Conservation (phyloP, 108 stramenopile genomes). For the Mediolabrus comicus region DNA sequence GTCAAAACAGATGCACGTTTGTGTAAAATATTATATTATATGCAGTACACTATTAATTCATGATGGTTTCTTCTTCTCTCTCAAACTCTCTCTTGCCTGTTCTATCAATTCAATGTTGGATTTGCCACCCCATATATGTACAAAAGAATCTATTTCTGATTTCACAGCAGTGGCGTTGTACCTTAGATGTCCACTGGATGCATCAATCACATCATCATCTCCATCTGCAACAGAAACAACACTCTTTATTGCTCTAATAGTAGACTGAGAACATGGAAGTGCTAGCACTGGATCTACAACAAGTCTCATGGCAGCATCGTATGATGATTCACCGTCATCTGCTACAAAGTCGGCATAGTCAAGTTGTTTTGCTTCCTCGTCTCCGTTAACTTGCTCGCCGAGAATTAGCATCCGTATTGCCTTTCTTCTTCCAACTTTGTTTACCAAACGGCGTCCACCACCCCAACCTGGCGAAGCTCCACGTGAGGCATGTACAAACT, state of each 20-base stretch:
- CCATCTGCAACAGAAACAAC: constrained; percentile 37
- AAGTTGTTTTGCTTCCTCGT: constrained; percentile 14
- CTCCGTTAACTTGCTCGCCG: constrained; percentile 23
- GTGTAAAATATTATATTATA: too few species aligned
- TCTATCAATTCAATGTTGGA: constrained; percentile 28
- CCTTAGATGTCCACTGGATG: background rate
- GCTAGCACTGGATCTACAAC: constrained; percentile 24
- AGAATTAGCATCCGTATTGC: constrained; percentile 38
- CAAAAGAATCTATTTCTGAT: constrained; percentile 30
- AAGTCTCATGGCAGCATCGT: constrained; percentile 40
- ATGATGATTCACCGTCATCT: constrained; percentile 20
- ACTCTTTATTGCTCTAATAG: constrained; percentile 33
- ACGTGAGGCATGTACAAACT: constrained; percentile 38
- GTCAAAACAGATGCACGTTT: too few species aligned
- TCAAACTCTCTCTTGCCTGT: constrained; percentile 20
- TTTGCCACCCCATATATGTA: constrained; percentile 37
- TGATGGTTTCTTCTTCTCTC: constrained; percentile 5
- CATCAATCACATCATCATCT: constrained; percentile 27
- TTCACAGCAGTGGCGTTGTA: constrained; percentile 18
- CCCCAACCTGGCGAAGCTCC: constrained; percentile 45
- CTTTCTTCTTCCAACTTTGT: constrained; percentile 21
- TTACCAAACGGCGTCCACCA: constrained; percentile 27
- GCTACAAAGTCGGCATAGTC: constrained; percentile 33
- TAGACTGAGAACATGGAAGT: constrained; percentile 35
- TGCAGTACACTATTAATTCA: too few species aligned